A percentile compares a stretch with the other conserved stretches of the same genome.
These are phyloP conservation scores for Calocybe cyanea DNA, from an alignment of 768 basidiomycete genomes.

Conservation along the genomic window DNA sequence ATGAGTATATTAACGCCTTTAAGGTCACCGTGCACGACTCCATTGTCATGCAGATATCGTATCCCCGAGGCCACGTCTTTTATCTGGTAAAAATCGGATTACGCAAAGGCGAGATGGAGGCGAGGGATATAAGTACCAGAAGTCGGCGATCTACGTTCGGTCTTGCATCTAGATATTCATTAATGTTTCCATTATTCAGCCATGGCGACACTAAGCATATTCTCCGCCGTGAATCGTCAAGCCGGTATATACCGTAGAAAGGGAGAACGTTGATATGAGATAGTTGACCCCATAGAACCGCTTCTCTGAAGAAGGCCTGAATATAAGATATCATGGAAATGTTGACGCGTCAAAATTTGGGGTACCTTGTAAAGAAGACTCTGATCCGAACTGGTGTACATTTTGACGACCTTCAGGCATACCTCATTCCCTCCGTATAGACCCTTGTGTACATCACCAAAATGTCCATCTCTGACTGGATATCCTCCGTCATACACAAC, in stretches of 20 bases:
- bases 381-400: slow-evolving; percentile 10
- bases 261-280: slow-evolving; percentile 22
- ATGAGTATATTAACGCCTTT: slow-evolving; percentile 46
- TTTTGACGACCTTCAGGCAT: slow-evolving; percentile 22
- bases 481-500: slow-evolving; percentile 2
- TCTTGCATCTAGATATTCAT: slow-evolving; percentile 16
- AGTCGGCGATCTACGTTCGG: slow-evolving; percentile 14
- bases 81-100: slow-evolving; percentile 17
- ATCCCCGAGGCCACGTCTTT: slow-evolving; percentile 29
- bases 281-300: slow-evolving; percentile 9
- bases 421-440: slow-evolving; percentile 13
- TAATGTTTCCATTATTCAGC: slow-evolving; percentile 33
- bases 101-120: slow-evolving; percentile 16
- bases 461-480: slow-evolving; percentile 17
- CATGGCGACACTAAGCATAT: slow-evolving; percentile 33
- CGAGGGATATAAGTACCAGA: background rate
- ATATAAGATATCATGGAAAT: too few relatives aligned
- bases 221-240: slow-evolving; percentile 19
- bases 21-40: slow-evolving; percentile 41
- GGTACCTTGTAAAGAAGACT: background rate
- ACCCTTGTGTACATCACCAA: slow-evolving; percentile 25
- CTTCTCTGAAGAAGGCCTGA: slow-evolving; percentile 13
- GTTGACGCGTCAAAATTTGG: background rate
- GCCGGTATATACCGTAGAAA: slow-evolving; percentile 28
- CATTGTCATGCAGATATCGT: slow-evolving; percentile 26